Evolutionary conservation across 768 basidiomycete genomes (phyloP), one percentile per base, ranked within the genome.

Genomic region (Podaxis pistillaris): DNA sequence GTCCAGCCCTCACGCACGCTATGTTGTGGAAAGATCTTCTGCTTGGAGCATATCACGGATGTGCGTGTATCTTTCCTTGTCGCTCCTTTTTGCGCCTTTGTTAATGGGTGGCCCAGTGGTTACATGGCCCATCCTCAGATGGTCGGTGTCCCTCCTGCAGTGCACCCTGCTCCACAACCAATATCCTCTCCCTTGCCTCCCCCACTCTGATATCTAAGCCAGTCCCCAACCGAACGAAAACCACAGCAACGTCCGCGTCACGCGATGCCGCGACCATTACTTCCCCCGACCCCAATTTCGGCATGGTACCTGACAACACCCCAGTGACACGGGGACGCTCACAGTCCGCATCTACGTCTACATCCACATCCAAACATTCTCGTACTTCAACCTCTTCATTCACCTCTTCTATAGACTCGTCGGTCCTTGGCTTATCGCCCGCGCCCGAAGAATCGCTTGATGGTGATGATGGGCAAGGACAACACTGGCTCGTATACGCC

Each of bases 71-170:
- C 19, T 17, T 3, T 13, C 26, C 40, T 30, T 30, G 28, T 6
- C 28, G 1, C 28, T 44, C 22, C 13, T 38, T 58, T 49, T 56
- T 52, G n/a, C 41, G 17, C 44, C 19, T 36, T 26, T 46, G 36
- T 3, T n/a, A 28, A 51, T 50, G 2, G 13, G 19, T 30, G n/a
- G n/a, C 52, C 17, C 38, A 75, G 74, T 75, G 74, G 74, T 59
- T 75, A 24, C 70, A 72, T 36, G 74, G 74, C 2, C 71, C 72
- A 1, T 72, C 72, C 22, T 72, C 73, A 0, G 69, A 73, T 58
- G 73, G 73, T 2, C 67, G 68, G 6, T 75, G 74, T 55, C 74
- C 74, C 0, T 72, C 73, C 58, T 75, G 74, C 58, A 72, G 74
- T 64, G 71, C 71, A 8, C 65, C 70, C 1, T 74, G 73, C 51